phyloP scores from a whole-genome alignment of 345 rosid genomes.

The Gossypium anomalum region DNA sequence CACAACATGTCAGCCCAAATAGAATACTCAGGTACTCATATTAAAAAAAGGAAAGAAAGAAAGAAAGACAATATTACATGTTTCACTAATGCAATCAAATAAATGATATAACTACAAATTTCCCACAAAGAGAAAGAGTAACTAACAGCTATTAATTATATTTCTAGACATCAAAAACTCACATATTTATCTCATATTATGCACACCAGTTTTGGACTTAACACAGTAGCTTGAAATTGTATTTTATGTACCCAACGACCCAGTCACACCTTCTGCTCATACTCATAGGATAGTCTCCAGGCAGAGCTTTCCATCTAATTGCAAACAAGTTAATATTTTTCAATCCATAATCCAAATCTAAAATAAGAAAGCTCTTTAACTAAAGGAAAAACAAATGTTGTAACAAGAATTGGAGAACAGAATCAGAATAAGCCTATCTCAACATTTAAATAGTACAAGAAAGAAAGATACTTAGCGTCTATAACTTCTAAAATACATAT shows the following conservation, averaged over 20 bases:
- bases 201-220: neutral
- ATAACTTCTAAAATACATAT: neutral
- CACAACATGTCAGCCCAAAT: neutral
- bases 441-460: constrained; percentile 5
- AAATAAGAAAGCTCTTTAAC: neutral
- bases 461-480: neutral
- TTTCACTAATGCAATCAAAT: neutral
- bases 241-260: neutral
- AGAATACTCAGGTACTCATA: neutral
- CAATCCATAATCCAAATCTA: neutral
- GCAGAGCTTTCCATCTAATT: neutral
- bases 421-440: constrained; percentile 2
- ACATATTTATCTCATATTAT: neutral
- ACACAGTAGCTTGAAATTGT: neutral
- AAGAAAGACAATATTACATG: neutral
- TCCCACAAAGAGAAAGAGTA: neutral
- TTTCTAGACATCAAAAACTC: neutral
- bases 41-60: neutral
- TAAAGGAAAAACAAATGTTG: neutral
- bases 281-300: neutral
- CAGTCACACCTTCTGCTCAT: neutral
- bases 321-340: neutral
- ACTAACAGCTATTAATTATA: neutral
- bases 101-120: neutral
- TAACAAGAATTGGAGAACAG: neutral